Evolutionary conservation across 306 rosid genomes (phyloP), one percentile per base, ranked within the genome.

Genomic region (Vigna reflexopilosa): DNA sequence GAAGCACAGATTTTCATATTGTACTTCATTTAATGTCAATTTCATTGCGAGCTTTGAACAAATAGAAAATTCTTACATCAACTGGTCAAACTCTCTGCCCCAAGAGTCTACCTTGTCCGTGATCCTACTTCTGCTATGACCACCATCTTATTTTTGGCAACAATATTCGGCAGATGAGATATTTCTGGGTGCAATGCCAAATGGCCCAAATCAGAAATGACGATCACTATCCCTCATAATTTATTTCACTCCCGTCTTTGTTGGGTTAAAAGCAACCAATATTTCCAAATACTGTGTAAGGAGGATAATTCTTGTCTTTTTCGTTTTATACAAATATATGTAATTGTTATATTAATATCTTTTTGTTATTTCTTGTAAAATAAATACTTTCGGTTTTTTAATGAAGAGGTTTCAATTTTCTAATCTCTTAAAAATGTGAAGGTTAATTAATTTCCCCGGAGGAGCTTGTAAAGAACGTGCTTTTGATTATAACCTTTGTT

Each of bases 1-100:
- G 63, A 62, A 79, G 36, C 47, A 32, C 52, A 48, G 19, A 77
- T 67, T 51, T 69, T 56, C 61, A 45, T 45, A 32, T 59, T 19
- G 13, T 45, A 16, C 52, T 58, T 32, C 54, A 59, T 78, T 55
- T 12, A 45, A 45, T 69, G 44, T 42, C 17, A 42, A 59, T 78
- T 70, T 16, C 28, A 65, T 28, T 7, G 40, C 19, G 70, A 57
- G 44, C 52, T 62, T 69, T 58, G 54, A 70, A 70, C 19, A 70
- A 49, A 47, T 70, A 58, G 20, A 57, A 55, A 69, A 48, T 70
- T 38, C 30, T 20, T 32, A 0, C 52, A 14, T 48, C 36, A 47
- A 26, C 58, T 30, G 70, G 62, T 68, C 76, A 77, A 57, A 68
- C 81, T 55, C 50, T 78, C 49, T 58, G 13, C 50, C 76, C 76